These are phyloP conservation scores for Iris pallida DNA, from an alignment of 116 monocot genomes.

Conservation along the genomic window DNA sequence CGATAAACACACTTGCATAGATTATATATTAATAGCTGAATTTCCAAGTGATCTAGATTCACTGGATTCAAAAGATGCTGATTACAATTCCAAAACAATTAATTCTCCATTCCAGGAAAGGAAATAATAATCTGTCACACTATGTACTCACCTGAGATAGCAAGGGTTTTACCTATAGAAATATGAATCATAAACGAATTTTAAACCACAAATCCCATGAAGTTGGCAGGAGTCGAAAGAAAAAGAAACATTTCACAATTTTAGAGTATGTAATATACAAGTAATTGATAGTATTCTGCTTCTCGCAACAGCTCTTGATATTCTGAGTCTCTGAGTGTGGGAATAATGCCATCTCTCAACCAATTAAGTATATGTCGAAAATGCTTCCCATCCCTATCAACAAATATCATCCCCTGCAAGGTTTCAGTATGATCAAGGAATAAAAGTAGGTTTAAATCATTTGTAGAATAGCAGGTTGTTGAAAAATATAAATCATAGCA, in stretches of 20 bases:
- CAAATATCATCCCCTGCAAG: slow-evolving; percentile 77
- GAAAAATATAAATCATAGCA: background rate
- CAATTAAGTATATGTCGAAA: slow-evolving; percentile 90
- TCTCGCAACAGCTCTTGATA: slow-evolving; percentile 74
- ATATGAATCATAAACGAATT: too few relatives aligned
- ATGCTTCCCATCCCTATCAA: slow-evolving; percentile 93
- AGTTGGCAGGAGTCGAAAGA: background rate
- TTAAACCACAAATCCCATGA: background rate
- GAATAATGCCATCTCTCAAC: slow-evolving; percentile 82
- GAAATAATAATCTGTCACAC: too few relatives aligned
- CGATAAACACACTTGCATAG: too few relatives aligned
- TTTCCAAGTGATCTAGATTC: too few relatives aligned
- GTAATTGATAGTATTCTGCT: slow-evolving; percentile 91
- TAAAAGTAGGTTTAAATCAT: slow-evolving; percentile 22
- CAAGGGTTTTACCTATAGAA: too few relatives aligned
- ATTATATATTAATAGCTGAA: too few relatives aligned
- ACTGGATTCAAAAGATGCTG: too few relatives aligned
- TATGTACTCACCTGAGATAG: background rate
- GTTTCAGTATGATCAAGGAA: slow-evolving; percentile 27
- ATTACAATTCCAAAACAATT: too few relatives aligned
- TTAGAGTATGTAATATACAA: slow-evolving; percentile 35
- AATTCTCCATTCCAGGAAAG: too few relatives aligned
- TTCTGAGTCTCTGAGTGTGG: slow-evolving; percentile 44
- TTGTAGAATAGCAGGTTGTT: background rate
- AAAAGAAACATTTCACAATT: background rate